These are phyloP conservation scores for Austroboletus niveus DNA, from an alignment of 1,284 basidiomycete species.

Conservation along the genomic window DNA sequence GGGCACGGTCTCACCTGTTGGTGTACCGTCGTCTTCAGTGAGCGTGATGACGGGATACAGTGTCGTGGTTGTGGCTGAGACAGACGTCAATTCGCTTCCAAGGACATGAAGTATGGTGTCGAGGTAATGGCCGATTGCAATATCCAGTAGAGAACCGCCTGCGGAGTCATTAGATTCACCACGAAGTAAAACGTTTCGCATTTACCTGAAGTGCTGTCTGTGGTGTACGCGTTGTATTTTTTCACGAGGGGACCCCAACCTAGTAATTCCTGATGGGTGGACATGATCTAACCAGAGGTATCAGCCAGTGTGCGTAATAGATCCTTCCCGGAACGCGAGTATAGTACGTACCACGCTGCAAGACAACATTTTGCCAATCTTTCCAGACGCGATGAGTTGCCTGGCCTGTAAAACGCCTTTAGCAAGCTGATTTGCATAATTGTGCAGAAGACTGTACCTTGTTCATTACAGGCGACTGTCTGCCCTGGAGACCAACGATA, in stretches of 20 bases:
- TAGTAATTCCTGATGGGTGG: conserved; percentile 4
- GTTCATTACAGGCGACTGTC: conserved; percentile 13
- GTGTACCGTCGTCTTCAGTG: conserved; percentile 15
- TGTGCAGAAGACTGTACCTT: neutral
- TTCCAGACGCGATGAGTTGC: conserved; percentile 11
- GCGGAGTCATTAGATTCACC: neutral
- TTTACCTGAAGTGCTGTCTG: conserved; percentile 7
- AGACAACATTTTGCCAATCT: conserved; percentile 11
- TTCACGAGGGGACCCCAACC: conserved; percentile 11
- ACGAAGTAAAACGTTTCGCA: neutral
- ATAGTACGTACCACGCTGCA: conserved; percentile 11
- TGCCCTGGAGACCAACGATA: conserved; percentile 12
- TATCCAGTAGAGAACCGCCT: conserved; percentile 11
- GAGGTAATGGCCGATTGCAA: conserved; percentile 12
- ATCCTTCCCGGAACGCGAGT: neutral
- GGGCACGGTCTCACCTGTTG: conserved; percentile 5
- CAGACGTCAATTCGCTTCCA: conserved; percentile 7
- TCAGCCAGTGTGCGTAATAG: neutral
- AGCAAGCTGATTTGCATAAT: neutral
- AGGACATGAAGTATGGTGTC: conserved; percentile 15
- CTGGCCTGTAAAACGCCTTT: conserved; percentile 3
- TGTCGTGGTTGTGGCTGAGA: conserved; percentile 10
- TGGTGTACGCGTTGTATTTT: conserved; percentile 4
- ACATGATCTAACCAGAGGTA: conserved; percentile 3
- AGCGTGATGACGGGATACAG: conserved; percentile 10